Percentiles rank a stretch among this genome's conserved stretches.
phyloP scores from a whole-genome alignment of 768 basidiomycete genomes.

The Tylopilus cervinicoccineus region DNA sequence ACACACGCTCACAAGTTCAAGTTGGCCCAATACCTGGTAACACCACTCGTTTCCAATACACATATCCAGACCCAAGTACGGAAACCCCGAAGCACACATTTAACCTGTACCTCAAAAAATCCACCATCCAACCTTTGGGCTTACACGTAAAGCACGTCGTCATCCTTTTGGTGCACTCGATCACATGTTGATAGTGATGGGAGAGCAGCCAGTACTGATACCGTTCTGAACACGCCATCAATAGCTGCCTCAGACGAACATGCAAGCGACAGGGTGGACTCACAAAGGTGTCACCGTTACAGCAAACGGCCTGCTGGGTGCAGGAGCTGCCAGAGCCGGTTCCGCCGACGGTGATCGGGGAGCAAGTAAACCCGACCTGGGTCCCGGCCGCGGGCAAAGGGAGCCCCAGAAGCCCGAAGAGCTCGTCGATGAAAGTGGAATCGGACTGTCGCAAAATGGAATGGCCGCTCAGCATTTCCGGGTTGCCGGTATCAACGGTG shows the following conservation, averaged over 20 bases:
- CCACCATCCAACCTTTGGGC: no score
- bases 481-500: neutral
- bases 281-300: neutral
- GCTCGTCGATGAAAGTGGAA: neutral
- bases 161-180: neutral
- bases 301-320: conserved; percentile 1
- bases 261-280: neutral
- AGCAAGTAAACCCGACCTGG: conserved; percentile 1
- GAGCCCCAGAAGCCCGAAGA: neutral
- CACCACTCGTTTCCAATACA: no score
- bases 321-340: neutral
- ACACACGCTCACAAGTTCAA: no score
- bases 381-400: neutral
- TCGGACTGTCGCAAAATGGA: neutral
- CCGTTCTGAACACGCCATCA: neutral
- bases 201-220: neutral
- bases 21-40: no score
- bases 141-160: neutral
- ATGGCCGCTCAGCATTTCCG: neutral
- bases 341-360: neutral
- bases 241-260: neutral
- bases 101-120: no score
- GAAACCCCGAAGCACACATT: no score
- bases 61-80: no score
- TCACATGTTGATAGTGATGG: conserved; percentile 1